Conservation (phyloP, 495 filamentous ascomycete genomes). For the Saxophila tyrrhenica region DNA sequence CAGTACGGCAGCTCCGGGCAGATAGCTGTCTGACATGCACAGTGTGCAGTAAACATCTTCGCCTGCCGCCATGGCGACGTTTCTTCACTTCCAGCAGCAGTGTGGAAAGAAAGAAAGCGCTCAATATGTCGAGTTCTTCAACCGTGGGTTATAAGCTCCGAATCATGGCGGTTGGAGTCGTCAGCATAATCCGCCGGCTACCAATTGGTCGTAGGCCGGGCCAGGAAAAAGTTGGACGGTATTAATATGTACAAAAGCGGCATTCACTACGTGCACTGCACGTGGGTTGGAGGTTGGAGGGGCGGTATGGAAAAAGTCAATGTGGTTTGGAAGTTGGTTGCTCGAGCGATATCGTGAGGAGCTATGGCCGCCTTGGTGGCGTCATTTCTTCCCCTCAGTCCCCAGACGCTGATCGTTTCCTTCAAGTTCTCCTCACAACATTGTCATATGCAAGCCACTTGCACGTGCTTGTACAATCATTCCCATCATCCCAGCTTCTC, state of each 20-base stretch:
- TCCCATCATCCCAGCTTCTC: no score
- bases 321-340: not conserved
- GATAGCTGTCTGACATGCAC: slow-evolving; percentile 68
- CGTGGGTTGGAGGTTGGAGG: no score
- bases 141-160: not conserved
- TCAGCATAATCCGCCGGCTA: not conserved
- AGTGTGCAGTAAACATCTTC: slow-evolving; percentile 53
- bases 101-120: not conserved
- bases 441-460: no score
- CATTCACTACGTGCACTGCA: not conserved
- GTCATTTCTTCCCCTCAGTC: not conserved
- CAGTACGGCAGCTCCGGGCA: slow-evolving; percentile 76
- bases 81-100: not conserved
- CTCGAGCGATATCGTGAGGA: not conserved
- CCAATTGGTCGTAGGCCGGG: not conserved
- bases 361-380: no score
- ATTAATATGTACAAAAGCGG: not conserved
- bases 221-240: not conserved
- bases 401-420: not conserved
- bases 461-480: no score
- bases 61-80: slow-evolving; percentile 11
- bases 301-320: no score
- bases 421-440: not conserved
- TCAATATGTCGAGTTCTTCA: not conserved
- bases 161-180: not conserved